Base-by-base conservation (phyloP, 1,284 basidiomycete species). In the Heterobasidion occidentale region DNA sequence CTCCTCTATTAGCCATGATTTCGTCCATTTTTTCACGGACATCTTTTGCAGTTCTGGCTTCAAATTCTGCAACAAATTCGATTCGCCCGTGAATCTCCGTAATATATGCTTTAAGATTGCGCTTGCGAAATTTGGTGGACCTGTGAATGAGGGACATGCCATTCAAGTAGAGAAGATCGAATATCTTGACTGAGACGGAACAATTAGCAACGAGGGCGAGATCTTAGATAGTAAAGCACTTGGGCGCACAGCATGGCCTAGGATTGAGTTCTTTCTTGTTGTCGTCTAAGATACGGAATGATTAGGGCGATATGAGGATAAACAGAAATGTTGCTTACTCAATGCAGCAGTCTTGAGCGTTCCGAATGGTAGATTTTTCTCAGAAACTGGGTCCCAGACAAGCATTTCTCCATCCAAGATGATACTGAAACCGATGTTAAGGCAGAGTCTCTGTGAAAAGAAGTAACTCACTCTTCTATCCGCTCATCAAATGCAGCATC, bases 391-490 rank as follows among this genome's bases (percentile, higher is more conserved):
- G 68, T 98, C 94, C 90, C 91, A 97, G 2, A 95, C 95, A 46
- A 98, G 74, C 94, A 98, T 97, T 69, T 98, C 95, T 0, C 95
- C 94, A 63, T 98, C 94, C 15, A 98, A 72, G 48, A 98, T 92
- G 62, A 94, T 86, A 52, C 94, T 96, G 59, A 6, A 46, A 1
- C 52, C 8, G 20, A 53, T 48, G 56, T 64, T 9, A 53, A 56
- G 35, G 52, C 20, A 36, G 9, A 34, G n/a, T 36, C 50, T 14
- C 35, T 6, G 7, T 17, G 19, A n/a, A 27, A 27, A 14, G 45
- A 56, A 15, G 42, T 2, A 19, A 72, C 91, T 63, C 63, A 94
- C 93, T 93, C 88, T 9, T 88, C 80, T 3, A 97, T 79, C 3
- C 86, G 79, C 1, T 77, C 67, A 62, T 90, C 81, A 60, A 98